Conservation (phyloP, 2,329 filamentous ascomycete genomes). For the Cladophialophora exuberans region DNA sequence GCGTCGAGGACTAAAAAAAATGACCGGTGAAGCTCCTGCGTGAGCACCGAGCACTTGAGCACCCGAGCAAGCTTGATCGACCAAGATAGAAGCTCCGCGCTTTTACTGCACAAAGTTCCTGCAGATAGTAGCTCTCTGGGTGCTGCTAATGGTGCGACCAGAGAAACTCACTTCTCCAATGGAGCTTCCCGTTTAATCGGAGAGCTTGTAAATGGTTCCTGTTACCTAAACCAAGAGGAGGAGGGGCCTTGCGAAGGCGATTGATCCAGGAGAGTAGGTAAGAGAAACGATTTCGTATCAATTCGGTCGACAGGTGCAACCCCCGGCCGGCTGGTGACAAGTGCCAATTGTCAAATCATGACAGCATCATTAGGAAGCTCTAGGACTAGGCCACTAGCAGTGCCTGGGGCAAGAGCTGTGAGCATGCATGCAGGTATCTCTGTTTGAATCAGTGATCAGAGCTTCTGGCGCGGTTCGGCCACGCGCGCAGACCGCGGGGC, state of each 20-base stretch:
- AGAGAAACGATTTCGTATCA: constrained; percentile 5
- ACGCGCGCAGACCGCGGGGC: neutral
- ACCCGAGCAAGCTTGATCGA: too few relatives aligned
- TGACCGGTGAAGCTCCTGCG: constrained; percentile 1
- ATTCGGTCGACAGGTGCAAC: constrained; percentile 1
- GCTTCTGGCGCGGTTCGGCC: neutral
- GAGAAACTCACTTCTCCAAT: too few relatives aligned
- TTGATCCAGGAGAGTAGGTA: too few relatives aligned
- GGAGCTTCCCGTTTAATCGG: neutral
- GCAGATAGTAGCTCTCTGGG: constrained; percentile 22
- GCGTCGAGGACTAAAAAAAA: too few relatives aligned
- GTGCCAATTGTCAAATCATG: constrained; percentile 16
- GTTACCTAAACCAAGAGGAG: constrained; percentile 20
- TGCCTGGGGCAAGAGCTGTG: too few relatives aligned
- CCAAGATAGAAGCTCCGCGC: constrained; percentile 8
- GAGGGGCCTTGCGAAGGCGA: constrained; percentile 1
- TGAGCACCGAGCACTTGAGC: too few relatives aligned
- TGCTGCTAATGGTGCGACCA: too few relatives aligned
- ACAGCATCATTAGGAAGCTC: constrained; percentile 2
- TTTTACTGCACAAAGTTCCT: constrained; percentile 15
- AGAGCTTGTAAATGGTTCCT: constrained; percentile 12
- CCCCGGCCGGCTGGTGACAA: constrained; percentile 11
- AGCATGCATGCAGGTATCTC: too few relatives aligned
- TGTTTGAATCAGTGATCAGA: neutral
- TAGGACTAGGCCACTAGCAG: too few relatives aligned